Percentiles rank a stretch among this genome's conserved stretches.
phyloP scores from a whole-genome alignment of 495 filamentous ascomycete genomes.

The Lasiosphaeriaceae sp. region DNA sequence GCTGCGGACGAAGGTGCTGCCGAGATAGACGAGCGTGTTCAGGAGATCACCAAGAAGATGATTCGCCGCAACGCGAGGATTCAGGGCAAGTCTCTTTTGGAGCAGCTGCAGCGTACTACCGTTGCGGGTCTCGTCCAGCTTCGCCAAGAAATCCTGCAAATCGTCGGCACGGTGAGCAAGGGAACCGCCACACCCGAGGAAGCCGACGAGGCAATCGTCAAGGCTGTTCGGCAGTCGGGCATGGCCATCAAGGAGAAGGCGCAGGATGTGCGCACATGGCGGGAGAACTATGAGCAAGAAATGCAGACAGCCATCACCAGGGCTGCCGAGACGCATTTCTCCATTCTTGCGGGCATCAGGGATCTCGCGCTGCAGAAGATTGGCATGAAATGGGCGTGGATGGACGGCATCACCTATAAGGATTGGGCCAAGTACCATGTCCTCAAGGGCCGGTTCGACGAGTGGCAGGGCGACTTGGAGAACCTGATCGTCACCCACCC shows the following conservation, averaged over 20 bases:
- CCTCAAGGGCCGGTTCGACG: slow-evolving; percentile 75
- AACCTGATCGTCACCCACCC: slow-evolving; percentile 66
- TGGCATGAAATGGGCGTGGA: slow-evolving; percentile 97
- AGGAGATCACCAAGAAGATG: slow-evolving; percentile 58
- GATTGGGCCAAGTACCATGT: slow-evolving; percentile 92
- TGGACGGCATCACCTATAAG: slow-evolving; percentile 90
- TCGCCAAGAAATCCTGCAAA: slow-evolving; percentile 60
- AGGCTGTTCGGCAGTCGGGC: slow-evolving; percentile 68
- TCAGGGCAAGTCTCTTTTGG: slow-evolving; percentile 62
- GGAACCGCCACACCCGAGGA: slow-evolving; percentile 42
- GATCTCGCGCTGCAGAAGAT: slow-evolving; percentile 92
- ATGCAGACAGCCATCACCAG: slow-evolving; percentile 63
- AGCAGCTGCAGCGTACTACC: slow-evolving; percentile 63
- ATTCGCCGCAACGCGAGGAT: slow-evolving; percentile 41
- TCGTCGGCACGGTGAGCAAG: slow-evolving; percentile 53
- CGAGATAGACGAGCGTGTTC: slow-evolving; percentile 72
- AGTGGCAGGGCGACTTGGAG: slow-evolving; percentile 80
- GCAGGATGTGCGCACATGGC: slow-evolving; percentile 77
- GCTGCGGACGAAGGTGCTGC: slow-evolving; percentile 75
- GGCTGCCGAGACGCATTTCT: slow-evolving; percentile 75
- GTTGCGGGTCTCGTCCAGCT: slow-evolving; percentile 59
- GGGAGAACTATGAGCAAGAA: slow-evolving; percentile 66
- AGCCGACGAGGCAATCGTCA: slow-evolving; percentile 58
- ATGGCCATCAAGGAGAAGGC: slow-evolving; percentile 74
- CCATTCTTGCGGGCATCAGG: slow-evolving; percentile 76